Percentiles rank a stretch among this genome's conserved stretches.
phyloP scores from a whole-genome alignment of 139 green algal genomes.

The Chlorella vulgaris region DNA sequence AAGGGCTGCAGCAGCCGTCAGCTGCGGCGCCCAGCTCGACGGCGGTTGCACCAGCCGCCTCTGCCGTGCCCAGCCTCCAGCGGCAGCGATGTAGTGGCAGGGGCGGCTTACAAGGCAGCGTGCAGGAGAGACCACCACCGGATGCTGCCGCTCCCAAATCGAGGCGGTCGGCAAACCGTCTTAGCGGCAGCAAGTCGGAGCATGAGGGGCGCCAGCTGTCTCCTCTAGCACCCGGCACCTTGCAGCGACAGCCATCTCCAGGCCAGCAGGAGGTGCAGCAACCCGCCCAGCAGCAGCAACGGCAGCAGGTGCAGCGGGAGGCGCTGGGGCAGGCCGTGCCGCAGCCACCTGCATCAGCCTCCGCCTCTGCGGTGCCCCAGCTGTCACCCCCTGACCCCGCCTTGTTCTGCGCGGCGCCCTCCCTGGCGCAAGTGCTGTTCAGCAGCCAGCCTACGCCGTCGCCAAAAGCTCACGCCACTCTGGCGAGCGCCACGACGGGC shows the following conservation, averaged over 20 bases:
- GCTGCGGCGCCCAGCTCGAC: too few species aligned
- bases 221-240: too few species aligned
- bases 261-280: too few species aligned
- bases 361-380: not conserved
- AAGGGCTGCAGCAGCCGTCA: too few species aligned
- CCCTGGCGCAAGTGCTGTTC: conserved; percentile 26
- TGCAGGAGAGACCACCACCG: not conserved
- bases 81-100: too few species aligned
- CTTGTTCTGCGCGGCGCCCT: conserved; percentile 1
- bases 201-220: not conserved
- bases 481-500: too few species aligned
- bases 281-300: not conserved
- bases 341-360: not conserved
- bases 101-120: not conserved
- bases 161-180: not conserved
- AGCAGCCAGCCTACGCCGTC: not conserved
- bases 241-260: too few species aligned
- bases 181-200: not conserved
- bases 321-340: not conserved
- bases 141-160: not conserved
- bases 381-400: not conserved
- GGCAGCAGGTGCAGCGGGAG: conserved; percentile 1
- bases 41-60: too few species aligned
- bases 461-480: too few species aligned
- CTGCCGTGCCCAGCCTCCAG: too few species aligned